A percentile compares a stretch with the other conserved stretches of the same genome.
Evolutionary conservation across 345 rosid species (phyloP).

Genomic region (Rhodamnia argentea): DNA sequence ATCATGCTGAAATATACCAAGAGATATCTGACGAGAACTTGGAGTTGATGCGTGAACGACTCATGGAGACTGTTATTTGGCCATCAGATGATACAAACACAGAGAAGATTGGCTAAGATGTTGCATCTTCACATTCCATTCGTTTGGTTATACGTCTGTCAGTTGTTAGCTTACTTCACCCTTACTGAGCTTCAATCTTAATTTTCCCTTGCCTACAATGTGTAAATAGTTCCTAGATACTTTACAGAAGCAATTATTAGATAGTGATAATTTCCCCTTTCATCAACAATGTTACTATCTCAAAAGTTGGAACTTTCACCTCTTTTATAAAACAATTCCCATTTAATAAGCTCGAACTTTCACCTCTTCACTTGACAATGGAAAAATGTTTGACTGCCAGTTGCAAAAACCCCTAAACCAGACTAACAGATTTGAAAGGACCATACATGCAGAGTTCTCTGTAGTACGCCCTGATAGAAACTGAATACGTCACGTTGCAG

Average conservation of each 20-base stretch:
- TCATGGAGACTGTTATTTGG: conserved; percentile 90
- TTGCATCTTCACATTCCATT: background rate
- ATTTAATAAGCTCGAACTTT: background rate
- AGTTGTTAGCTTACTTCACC: background rate
- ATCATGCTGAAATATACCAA: conserved; percentile 86
- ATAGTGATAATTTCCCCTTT: background rate
- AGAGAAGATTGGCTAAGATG: conserved; percentile 54
- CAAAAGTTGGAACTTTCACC: background rate
- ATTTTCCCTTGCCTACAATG: background rate
- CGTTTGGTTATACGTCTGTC: background rate
- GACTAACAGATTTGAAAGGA: background rate
- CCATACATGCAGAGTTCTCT: background rate
- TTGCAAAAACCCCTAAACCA: background rate
- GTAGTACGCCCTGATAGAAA: background rate
- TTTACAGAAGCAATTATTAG: background rate
- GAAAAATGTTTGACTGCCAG: background rate
- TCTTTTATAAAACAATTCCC: background rate
- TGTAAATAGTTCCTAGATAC: background rate
- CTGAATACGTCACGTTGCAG: background rate
- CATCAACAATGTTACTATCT: background rate
- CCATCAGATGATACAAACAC: conserved; percentile 85
- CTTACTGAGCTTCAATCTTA: background rate
- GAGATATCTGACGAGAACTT: conserved; percentile 89
- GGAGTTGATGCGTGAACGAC: conserved; percentile 91
- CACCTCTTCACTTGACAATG: no score